Evolutionary conservation across 2,329 filamentous ascomycete genomes (phyloP).

Genomic region (Amauroascus verrucosus): DNA sequence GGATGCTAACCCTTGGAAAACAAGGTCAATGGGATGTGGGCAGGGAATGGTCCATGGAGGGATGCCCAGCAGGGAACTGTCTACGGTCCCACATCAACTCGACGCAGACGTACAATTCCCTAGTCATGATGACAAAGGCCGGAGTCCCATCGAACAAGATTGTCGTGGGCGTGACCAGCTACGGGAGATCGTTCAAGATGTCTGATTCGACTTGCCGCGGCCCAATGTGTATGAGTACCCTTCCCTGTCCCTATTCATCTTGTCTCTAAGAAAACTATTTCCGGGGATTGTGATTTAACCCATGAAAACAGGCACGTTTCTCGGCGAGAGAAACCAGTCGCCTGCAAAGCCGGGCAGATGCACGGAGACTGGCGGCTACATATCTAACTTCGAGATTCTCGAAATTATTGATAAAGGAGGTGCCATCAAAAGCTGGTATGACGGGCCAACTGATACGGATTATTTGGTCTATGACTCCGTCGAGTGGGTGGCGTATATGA

Average conservation of each 20-base stretch:
- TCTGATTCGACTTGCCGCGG: no score
- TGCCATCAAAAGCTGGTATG: no score
- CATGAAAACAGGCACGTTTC: no score
- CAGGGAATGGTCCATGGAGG: neutral
- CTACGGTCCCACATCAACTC: constrained; percentile 33
- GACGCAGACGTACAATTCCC: constrained; percentile 28
- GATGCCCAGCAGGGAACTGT: constrained; percentile 21
- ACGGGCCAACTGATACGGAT: no score
- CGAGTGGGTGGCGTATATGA: no score
- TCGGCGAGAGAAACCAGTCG: no score
- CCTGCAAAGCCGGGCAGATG: constrained; percentile 29
- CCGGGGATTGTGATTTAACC: constrained; percentile 27
- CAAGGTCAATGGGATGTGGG: constrained; percentile 21
- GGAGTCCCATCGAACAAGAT: constrained; percentile 27
- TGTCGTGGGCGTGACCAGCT: constrained; percentile 29
- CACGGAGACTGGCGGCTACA: constrained; percentile 33
- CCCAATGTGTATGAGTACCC: no score
- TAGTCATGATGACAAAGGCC: constrained; percentile 32
- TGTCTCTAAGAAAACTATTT: no score
- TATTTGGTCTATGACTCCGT: no score
- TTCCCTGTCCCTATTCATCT: no score
- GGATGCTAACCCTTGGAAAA: no score
- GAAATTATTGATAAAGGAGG: no score
- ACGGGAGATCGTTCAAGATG: constrained; percentile 32
- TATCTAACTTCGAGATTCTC: constrained; percentile 37